Base-by-base conservation (phyloP, 768 basidiomycete species). In the Daedalea quercina region DNA sequence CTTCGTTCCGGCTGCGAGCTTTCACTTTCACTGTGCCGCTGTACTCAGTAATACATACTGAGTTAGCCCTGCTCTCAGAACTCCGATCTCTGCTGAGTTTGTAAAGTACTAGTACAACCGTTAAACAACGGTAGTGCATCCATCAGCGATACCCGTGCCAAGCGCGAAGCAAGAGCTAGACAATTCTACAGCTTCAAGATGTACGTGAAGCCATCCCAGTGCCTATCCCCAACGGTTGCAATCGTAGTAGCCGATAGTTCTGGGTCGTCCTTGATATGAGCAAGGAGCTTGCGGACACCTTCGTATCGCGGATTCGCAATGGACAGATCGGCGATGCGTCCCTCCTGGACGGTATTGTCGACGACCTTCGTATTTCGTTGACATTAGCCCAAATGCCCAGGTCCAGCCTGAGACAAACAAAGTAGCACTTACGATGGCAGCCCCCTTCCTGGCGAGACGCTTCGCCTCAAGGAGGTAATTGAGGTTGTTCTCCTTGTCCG, bases 401-500 rank as follows among this genome's bases (percentile, higher is more conserved):
- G n/a, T n/a, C n/a, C n/a, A n/a, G n/a, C n/a, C n/a, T n/a, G n/a
- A n/a, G n/a, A n/a, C n/a, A n/a, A n/a, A n/a, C n/a, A n/a, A 12
- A 44, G 9, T 3, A 19, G 35, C 2, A 73, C 78, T 55, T 58
- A 80, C 80, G 51, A 87, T 82, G 19, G 85, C 73, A 15, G 82
- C 84, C 11, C 81, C 80, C 41, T 73, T 73, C 44, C 78, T 70
- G 0, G 80, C 71, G 8, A 87, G 70, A 11, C 84, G 75, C 60
- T 85, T 81, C 0, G 78, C 78, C 53, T 85, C 75, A 0, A 64
- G 67, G 67, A 82, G 84, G 60, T 87, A 86, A 3, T 69, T 69
- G 23, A 70, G 50, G 55, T 81, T 82, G 43, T 70, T 73, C 4
- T 67, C 64, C 63, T 87, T 87, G 68, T 87, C 82, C 9, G 84